phyloP scores from a whole-genome alignment of 176 grass and related monocot species.

The Oryza meridionalis region DNA sequence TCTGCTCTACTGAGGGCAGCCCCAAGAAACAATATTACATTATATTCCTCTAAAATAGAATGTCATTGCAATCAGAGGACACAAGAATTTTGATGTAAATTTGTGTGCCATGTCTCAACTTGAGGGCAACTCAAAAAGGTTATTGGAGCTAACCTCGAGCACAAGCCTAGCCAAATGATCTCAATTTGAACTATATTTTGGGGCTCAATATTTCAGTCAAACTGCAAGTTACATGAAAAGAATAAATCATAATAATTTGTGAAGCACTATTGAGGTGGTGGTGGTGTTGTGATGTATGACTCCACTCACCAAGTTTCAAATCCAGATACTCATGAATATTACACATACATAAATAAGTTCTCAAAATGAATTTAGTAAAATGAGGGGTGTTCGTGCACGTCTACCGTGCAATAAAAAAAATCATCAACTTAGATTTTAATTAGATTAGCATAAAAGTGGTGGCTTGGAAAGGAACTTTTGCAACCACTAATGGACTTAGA shows the following conservation, averaged over 20 bases:
- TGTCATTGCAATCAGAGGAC: background rate
- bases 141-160: background rate
- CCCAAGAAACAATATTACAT: background rate
- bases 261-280: no score
- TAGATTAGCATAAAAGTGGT: background rate
- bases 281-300: no score
- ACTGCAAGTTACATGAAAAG: background rate
- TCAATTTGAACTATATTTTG: background rate
- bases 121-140: background rate
- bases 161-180: no score
- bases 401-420: no score
- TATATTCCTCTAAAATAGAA: background rate
- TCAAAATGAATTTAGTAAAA: no score
- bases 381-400: no score
- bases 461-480: constrained; percentile 25
- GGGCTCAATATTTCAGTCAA: background rate
- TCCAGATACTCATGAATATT: no score
- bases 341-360: no score
- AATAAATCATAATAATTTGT: background rate
- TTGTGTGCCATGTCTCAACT: background rate
- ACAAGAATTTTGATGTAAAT: background rate
- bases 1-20: background rate
- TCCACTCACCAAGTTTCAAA: no score
- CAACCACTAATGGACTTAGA: constrained; percentile 19
- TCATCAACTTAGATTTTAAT: background rate